A percentile compares a stretch with the other conserved stretches of the same genome.
phyloP scores from a whole-genome alignment of 2,329 filamentous ascomycete genomes.

The Aureobasidium sp. region DNA sequence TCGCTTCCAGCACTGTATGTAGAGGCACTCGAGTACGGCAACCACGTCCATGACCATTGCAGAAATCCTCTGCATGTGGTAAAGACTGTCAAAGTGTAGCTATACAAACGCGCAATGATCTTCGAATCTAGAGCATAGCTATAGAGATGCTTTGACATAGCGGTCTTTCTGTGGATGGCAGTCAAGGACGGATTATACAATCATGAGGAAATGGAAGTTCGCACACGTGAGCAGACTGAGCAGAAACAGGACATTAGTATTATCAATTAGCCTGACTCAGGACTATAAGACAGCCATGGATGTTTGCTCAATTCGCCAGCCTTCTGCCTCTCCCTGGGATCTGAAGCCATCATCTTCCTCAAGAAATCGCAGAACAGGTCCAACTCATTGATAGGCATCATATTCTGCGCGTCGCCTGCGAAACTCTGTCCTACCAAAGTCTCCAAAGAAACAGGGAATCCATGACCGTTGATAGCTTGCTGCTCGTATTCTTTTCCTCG shows the following conservation, averaged over 20 bases:
- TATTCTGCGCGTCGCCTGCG: background rate
- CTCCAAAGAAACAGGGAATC: constrained; percentile 4
- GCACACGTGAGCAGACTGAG: no score
- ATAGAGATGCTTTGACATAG: no score
- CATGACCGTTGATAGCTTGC: background rate
- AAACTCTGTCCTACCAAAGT: constrained; percentile 7
- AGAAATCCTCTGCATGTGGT: no score
- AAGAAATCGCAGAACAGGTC: constrained; percentile 17
- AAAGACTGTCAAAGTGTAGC: no score
- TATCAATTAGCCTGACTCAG: background rate
- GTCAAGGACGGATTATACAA: no score
- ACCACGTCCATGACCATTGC: background rate
- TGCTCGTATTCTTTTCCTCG: constrained; percentile 19
- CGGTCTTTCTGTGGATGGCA: no score
- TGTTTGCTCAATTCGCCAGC: background rate
- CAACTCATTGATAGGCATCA: constrained; percentile 16
- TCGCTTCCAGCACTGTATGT: background rate
- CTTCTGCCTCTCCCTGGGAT: constrained; percentile 7
- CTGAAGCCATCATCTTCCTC: constrained; percentile 11
- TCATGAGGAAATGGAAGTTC: no score
- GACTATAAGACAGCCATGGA: constrained; percentile 1
- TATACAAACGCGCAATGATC: no score
- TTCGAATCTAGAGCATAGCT: no score
- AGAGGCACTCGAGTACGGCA: background rate
- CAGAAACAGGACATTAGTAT: no score